A percentile compares a stretch with the other conserved stretches of the same genome.
Conservation (phyloP, 306 rosid genomes). For the Fragaria iinumae region DNA sequence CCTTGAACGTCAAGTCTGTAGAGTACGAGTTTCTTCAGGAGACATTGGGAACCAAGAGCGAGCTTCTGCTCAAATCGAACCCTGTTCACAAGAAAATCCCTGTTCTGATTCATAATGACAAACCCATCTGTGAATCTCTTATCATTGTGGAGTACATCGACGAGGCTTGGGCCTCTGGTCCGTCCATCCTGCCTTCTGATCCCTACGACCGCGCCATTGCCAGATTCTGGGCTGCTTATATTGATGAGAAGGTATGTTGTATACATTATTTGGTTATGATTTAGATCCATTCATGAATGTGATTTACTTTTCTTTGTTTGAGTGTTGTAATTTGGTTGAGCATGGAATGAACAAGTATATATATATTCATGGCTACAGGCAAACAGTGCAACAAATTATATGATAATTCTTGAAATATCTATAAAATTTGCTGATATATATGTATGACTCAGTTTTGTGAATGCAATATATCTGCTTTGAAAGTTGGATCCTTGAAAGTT, state of each 20-base stretch:
- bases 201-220: conserved; percentile 52
- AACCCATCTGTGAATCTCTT: conserved; percentile 52
- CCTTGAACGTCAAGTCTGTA: conserved; percentile 47
- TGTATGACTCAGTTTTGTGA: background rate
- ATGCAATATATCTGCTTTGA: background rate
- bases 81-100: conserved; percentile 59
- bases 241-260: conserved; percentile 48
- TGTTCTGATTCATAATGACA: conserved; percentile 48
- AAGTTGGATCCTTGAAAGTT: background rate
- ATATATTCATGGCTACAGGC: background rate
- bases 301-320: background rate
- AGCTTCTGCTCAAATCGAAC: conserved; percentile 54
- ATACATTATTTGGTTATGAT: background rate
- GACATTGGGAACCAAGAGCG: conserved; percentile 33
- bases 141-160: conserved; percentile 57
- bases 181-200: conserved; percentile 51
- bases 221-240: conserved; percentile 57
- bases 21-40: conserved; percentile 43
- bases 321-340: background rate
- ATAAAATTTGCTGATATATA: background rate
- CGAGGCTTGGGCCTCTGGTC: conserved; percentile 44
- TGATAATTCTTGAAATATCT: background rate
- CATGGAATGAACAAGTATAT: background rate
- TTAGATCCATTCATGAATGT: background rate
- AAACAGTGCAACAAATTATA: background rate